Percentiles rank a stretch among this genome's conserved stretches.
phyloP scores from a whole-genome alignment of 75 land plant species.

The Cryptomeria japonica region DNA sequence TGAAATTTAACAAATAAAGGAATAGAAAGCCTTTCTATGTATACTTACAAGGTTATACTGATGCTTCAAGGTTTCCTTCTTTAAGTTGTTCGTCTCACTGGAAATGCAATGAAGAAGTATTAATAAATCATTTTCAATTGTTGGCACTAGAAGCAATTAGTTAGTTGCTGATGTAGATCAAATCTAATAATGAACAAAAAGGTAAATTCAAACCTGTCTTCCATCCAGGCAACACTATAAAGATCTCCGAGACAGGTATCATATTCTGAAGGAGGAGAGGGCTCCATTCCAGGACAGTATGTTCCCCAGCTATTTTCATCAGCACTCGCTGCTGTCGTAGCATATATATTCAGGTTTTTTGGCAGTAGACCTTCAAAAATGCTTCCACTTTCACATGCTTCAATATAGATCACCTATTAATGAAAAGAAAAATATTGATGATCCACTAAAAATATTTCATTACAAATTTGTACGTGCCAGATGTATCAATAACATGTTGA shows the following conservation, averaged over 20 bases:
- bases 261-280: slow-evolving; percentile 84
- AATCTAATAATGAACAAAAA: background rate
- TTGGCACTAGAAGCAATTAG: background rate
- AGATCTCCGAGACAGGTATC: slow-evolving; percentile 95
- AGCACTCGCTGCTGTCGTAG: slow-evolving; percentile 91
- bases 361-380: slow-evolving; percentile 92
- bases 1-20: background rate
- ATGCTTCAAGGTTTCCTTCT: slow-evolving; percentile 34
- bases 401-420: slow-evolving; percentile 80
- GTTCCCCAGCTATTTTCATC: slow-evolving; percentile 97
- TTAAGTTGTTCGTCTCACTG: slow-evolving; percentile 39
- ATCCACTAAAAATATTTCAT: background rate
- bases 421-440: background rate
- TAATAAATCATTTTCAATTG: background rate
- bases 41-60: slow-evolving; percentile 35
- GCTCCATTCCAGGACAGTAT: slow-evolving; percentile 86
- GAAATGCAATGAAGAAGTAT: background rate
- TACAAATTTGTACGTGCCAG: background rate
- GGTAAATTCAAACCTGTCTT: slow-evolving; percentile 69
- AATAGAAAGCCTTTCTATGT: background rate
- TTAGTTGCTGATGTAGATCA: background rate
- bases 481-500: background rate
- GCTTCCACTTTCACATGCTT: slow-evolving; percentile 95
- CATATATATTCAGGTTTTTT: slow-evolving; percentile 79
- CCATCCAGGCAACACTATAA: slow-evolving; percentile 99